Conservation (phyloP, 805 yeast species). For the Teunomyces atbi region DNA sequence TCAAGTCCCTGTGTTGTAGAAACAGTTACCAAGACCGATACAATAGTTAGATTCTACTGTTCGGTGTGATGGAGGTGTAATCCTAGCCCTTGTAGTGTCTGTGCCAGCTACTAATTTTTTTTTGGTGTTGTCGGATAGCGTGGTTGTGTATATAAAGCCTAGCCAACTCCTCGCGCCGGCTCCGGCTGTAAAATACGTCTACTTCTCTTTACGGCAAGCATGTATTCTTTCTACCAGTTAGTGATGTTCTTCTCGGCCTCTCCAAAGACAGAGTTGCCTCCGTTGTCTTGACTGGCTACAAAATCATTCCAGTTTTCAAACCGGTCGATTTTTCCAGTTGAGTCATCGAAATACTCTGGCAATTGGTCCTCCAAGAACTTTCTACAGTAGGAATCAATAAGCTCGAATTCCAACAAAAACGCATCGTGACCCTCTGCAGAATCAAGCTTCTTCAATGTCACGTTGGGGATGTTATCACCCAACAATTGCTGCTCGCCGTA, state of each 20-base stretch:
- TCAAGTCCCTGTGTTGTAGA: background rate
- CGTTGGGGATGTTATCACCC: conserved; percentile 70
- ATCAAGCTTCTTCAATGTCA: conserved; percentile 66
- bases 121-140: background rate
- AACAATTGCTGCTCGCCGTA: conserved; percentile 85
- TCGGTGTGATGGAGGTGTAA: background rate
- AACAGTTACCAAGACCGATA: background rate
- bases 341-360: conserved; percentile 53
- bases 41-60: background rate
- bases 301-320: conserved; percentile 40
- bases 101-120: background rate
- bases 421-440: conserved; percentile 99
- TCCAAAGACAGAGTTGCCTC: conserved; percentile 73
- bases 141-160: background rate
- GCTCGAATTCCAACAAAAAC: conserved; percentile 82
- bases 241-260: conserved; percentile 90
- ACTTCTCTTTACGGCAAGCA: too few relatives aligned
- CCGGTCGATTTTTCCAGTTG: conserved; percentile 42
- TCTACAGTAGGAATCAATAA: conserved; percentile 68
- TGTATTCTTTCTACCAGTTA: conserved; percentile 59
- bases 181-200: too few relatives aligned
- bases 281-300: conserved; percentile 39
- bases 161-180: background rate
- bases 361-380: conserved; percentile 61
- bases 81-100: background rate